Conservation (phyloP, 768 basidiomycete genomes). For the Suillus discolor region DNA sequence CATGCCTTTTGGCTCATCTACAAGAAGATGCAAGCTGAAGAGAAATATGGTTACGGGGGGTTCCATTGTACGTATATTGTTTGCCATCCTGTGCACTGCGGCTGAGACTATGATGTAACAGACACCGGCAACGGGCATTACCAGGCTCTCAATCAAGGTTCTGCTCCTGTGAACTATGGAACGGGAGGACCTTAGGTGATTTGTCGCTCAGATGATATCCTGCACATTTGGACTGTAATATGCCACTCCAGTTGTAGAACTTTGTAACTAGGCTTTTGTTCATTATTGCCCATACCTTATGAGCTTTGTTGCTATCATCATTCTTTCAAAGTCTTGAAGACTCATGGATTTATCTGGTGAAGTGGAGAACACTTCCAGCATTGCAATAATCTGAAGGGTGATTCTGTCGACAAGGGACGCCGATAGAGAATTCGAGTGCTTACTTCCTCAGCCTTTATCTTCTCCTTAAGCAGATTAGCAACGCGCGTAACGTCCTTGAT, state of each 20-base stretch:
- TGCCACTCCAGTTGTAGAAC: not conserved
- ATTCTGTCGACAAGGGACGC: constrained; percentile 8
- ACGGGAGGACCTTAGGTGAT: constrained; percentile 20
- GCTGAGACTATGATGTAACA: constrained; percentile 15
- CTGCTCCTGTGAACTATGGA: constrained; percentile 38
- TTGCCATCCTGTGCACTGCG: not conserved
- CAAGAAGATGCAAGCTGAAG: constrained; percentile 87
- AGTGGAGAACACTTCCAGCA: constrained; percentile 77
- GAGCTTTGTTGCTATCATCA: constrained; percentile 66
- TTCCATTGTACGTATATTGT: constrained; percentile 65
- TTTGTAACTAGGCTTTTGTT: constrained; percentile 10
- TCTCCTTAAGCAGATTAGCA: constrained; percentile 67
- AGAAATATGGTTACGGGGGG: constrained; percentile 75
- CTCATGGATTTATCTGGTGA: constrained; percentile 68
- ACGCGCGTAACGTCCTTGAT: constrained; percentile 67
- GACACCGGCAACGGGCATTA: constrained; percentile 43
- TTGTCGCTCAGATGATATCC: not conserved
- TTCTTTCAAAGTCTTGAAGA: constrained; percentile 69
- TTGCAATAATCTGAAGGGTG: constrained; percentile 66
- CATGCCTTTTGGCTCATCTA: constrained; percentile 93
- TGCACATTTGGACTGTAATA: not conserved
- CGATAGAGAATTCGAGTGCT: constrained; percentile 16
- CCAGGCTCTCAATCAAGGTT: constrained; percentile 27
- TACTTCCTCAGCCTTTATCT: constrained; percentile 76
- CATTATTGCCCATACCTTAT: constrained; percentile 26